A percentile compares a stretch with the other conserved stretches of the same genome.
These are phyloP conservation scores for Monosporascus sp. DNA, from an alignment of 2,329 filamentous ascomycete genomes.

Conservation along the genomic window DNA sequence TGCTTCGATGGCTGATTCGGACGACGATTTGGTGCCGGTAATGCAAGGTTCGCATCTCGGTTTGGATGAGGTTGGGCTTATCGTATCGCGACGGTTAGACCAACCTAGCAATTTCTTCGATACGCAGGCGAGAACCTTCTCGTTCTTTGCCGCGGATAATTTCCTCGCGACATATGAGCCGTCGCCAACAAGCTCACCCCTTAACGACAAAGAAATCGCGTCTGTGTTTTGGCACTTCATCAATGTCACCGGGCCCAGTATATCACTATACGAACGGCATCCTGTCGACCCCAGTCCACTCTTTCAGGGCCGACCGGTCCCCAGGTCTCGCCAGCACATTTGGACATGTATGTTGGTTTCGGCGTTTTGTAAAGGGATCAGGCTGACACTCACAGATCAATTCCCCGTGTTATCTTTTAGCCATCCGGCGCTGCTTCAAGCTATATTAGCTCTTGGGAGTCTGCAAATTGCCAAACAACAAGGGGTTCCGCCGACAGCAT, in stretches of 20 bases:
- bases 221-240: conserved; percentile 90
- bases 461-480: conserved; percentile 85
- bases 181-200: conserved; percentile 61
- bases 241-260: conserved; percentile 76
- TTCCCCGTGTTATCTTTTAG: conserved; percentile 79
- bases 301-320: conserved; percentile 56
- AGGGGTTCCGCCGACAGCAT: conserved; percentile 67
- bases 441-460: conserved; percentile 81
- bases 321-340: conserved; percentile 59
- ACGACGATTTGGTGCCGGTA: conserved; percentile 48
- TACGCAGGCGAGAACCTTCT: conserved; percentile 45
- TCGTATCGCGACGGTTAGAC: conserved; percentile 32
- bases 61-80: conserved; percentile 35
- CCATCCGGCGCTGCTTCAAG: conserved; percentile 82
- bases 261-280: conserved; percentile 84
- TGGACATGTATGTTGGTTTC: conserved; percentile 42
- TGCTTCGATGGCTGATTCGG: conserved; percentile 56
- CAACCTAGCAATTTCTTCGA: conserved; percentile 36
- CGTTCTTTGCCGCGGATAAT: conserved; percentile 41
- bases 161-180: conserved; percentile 63
- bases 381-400: conserved; percentile 51
- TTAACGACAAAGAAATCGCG: conserved; percentile 75
- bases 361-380: neutral
- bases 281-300: conserved; percentile 67
- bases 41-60: conserved; percentile 31